phyloP scores from a whole-genome alignment of 805 yeast species.

The Kluyveromyces nonfermentans region DNA sequence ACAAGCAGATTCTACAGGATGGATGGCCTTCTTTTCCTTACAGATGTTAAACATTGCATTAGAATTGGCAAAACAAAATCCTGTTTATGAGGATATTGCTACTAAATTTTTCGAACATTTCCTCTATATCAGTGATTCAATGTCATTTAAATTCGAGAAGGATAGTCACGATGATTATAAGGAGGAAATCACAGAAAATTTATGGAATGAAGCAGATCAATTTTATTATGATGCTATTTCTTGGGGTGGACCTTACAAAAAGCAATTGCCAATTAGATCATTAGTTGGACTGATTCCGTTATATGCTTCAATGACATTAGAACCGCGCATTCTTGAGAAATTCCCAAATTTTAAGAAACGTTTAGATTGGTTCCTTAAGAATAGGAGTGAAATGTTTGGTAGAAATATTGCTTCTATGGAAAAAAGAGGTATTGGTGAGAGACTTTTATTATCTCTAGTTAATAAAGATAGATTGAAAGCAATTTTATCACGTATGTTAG shows the following conservation, averaged over 20 bases:
- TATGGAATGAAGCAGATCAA: slow-evolving; percentile 86
- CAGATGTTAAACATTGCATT: slow-evolving; percentile 89
- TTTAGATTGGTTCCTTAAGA: slow-evolving; percentile 72
- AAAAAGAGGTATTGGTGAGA: slow-evolving; percentile 70
- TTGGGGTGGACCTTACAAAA: slow-evolving; percentile 61
- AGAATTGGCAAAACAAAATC: slow-evolving; percentile 76
- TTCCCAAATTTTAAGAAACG: slow-evolving; percentile 80
- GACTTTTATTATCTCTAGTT: slow-evolving; percentile 71
- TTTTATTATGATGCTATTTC: slow-evolving; percentile 87
- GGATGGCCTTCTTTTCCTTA: slow-evolving; percentile 91
- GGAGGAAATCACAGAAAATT: slow-evolving; percentile 45
- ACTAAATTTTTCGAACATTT: slow-evolving; percentile 92
- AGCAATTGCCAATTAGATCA: slow-evolving; percentile 76
- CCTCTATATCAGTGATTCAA: slow-evolving; percentile 83
- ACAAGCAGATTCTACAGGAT: slow-evolving; percentile 94
- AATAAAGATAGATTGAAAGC: slow-evolving; percentile 68
- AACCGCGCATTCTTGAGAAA: slow-evolving; percentile 66
- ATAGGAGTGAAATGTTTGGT: slow-evolving; percentile 57
- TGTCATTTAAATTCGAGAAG: slow-evolving; percentile 48
- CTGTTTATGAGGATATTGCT: slow-evolving; percentile 88
- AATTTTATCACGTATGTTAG: slow-evolving; percentile 71
- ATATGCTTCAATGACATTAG: slow-evolving; percentile 81
- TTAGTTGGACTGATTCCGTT: slow-evolving; percentile 87
- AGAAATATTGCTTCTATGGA: slow-evolving; percentile 82
- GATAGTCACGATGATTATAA: slow-evolving; percentile 27